Evolutionary conservation across 2,329 filamentous ascomycete species (phyloP).

Genomic region (Dothidotthia symphoricarpi): DNA sequence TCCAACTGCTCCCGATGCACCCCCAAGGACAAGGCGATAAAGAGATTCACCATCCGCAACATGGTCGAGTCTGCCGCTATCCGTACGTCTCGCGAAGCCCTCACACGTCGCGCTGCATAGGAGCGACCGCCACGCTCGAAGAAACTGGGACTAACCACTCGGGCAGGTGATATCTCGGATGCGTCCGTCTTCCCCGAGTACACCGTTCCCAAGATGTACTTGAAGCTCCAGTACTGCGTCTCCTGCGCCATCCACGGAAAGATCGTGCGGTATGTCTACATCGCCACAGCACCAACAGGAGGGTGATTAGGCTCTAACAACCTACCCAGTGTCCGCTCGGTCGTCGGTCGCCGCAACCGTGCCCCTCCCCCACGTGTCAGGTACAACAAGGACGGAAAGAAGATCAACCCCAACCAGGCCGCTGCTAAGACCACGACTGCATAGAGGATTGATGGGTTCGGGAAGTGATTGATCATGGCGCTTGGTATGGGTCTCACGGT

Average conservation of each 20-base stretch:
- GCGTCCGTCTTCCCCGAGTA: conserved; percentile 99
- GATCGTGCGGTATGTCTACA: conserved; percentile 93
- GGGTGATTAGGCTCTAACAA: conserved; percentile 13
- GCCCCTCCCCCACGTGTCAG: conserved; percentile 94
- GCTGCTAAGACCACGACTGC: conserved; percentile 58
- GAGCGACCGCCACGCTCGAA: conserved; percentile 1
- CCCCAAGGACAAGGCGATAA: conserved; percentile 99
- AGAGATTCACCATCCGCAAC: conserved; percentile 99
- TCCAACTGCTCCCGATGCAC: conserved; percentile 80
- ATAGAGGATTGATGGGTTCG: conserved; percentile 21
- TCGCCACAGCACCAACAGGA: conserved; percentile 3
- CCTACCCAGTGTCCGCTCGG: conserved; percentile 80
- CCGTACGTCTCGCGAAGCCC: conserved; percentile 65
- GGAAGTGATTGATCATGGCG: conserved; percentile 35
- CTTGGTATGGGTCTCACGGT: conserved; percentile 38
- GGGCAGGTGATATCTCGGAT: conserved; percentile 97
- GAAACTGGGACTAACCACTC: conserved; percentile 21
- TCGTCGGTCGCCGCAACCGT: conserved; percentile 96
- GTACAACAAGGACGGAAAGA: conserved; percentile 99
- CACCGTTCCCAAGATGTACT: conserved; percentile 99
- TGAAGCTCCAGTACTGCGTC: conserved; percentile 99
- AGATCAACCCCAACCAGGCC: conserved; percentile 88
- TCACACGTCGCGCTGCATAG: background rate
- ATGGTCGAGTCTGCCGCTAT: conserved; percentile 99
- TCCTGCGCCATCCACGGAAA: conserved; percentile 99